Conservation (phyloP, 345 rosid genomes). For the Aethionema arabicum region DNA sequence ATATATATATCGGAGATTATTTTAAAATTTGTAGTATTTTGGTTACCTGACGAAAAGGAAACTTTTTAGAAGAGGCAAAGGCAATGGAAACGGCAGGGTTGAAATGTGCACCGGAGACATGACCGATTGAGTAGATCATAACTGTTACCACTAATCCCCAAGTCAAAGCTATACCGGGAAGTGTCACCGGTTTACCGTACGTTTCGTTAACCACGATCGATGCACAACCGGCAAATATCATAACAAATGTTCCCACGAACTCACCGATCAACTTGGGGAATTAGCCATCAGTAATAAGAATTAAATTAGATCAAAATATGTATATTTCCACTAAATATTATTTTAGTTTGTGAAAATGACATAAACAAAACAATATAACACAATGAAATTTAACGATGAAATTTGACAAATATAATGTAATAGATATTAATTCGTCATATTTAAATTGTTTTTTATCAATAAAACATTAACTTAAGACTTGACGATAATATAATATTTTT, state of each 20-base stretch:
- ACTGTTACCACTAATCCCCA: conserved; percentile 48
- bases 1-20: too few relatives aligned
- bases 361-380: too few relatives aligned
- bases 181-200: conserved; percentile 30
- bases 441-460: too few relatives aligned
- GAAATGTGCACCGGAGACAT: conserved; percentile 56
- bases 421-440: too few relatives aligned
- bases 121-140: conserved; percentile 45
- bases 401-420: too few relatives aligned
- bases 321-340: too few relatives aligned
- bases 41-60: conserved; percentile 42
- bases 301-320: not conserved
- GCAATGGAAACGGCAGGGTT: conserved; percentile 57
- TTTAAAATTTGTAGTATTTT: not conserved
- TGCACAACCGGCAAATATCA: conserved; percentile 44
- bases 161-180: conserved; percentile 42
- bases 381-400: too few relatives aligned
- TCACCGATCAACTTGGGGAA: conserved; percentile 42
- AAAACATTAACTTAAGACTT: too few relatives aligned
- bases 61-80: conserved; percentile 36
- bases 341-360: too few relatives aligned
- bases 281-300: not conserved
- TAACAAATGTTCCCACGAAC: conserved; percentile 46
- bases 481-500: too few relatives aligned
- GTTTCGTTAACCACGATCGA: conserved; percentile 38